Percentiles rank a stretch among this genome's conserved stretches.
These are phyloP conservation scores for Colletotrichum neosansevieriae DNA, from an alignment of 2,329 filamentous ascomycete genomes.

Conservation along the genomic window DNA sequence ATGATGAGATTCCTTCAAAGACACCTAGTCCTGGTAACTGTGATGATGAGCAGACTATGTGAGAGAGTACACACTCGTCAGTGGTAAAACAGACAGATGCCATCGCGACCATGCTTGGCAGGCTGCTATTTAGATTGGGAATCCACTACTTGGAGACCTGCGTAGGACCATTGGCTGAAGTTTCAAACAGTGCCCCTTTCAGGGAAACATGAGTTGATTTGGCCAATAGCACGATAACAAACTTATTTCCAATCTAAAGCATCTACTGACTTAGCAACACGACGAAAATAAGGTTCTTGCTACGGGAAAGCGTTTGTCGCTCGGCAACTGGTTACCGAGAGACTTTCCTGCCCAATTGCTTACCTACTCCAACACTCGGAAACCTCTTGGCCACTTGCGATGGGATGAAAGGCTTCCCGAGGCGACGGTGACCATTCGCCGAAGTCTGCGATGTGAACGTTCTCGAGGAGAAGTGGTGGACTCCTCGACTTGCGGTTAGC, in stretches of 20 bases:
- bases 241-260: no score
- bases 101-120: no score
- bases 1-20: no score
- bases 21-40: no score
- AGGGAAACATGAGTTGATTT: no score
- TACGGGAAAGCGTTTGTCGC: not conserved
- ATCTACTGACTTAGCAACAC: not conserved
- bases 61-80: no score
- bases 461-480: not conserved
- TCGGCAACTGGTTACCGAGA: slow-evolving; percentile 4
- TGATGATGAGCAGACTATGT: no score
- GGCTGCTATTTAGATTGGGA: no score
- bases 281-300: not conserved
- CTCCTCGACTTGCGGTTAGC: not conserved
- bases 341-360: not conserved
- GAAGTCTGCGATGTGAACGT: not conserved
- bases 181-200: not conserved
- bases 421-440: not conserved
- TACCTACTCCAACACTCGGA: not conserved
- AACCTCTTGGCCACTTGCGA: not conserved
- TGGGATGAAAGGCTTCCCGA: not conserved
- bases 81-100: no score
- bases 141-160: not conserved
- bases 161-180: not conserved
- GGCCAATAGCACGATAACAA: no score